Evolutionary conservation across 75 land plant genomes (phyloP).

Genomic region (Pinus albicaulis): DNA sequence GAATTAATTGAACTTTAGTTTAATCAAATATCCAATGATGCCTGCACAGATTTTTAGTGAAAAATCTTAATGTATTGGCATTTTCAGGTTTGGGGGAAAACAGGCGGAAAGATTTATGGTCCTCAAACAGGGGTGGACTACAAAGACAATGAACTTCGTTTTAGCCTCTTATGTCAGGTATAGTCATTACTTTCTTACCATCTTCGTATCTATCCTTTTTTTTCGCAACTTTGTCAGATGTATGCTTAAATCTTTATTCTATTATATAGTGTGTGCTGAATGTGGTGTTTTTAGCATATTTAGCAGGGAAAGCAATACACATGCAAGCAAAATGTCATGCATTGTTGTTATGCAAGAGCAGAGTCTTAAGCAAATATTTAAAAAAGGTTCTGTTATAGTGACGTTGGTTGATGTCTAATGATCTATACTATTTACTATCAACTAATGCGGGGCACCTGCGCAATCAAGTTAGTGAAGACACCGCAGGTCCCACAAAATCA

Average conservation of each 20-base stretch:
- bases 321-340: background rate
- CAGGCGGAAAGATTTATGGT: slow-evolving; percentile 87
- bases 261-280: background rate
- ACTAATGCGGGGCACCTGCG: no score
- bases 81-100: slow-evolving; percentile 93
- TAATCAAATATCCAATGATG: background rate
- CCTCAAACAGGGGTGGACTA: slow-evolving; percentile 82
- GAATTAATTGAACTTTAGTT: background rate
- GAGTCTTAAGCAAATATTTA: no score
- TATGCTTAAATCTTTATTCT: no score
- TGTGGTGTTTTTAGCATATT: background rate
- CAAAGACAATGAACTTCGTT: slow-evolving; percentile 80
- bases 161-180: slow-evolving; percentile 83
- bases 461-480: no score
- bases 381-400: no score
- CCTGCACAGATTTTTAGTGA: background rate
- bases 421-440: no score
- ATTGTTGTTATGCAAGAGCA: background rate
- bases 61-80: background rate
- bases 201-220: background rate
- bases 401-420: no score
- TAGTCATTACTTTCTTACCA: background rate
- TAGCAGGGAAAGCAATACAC: background rate
- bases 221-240: no score
- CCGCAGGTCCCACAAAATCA: no score